A percentile compares a stretch with the other conserved stretches of the same genome.
Evolutionary conservation across 176 grass and related monocot species (phyloP).

Genomic region (Alloteropsis semialata): DNA sequence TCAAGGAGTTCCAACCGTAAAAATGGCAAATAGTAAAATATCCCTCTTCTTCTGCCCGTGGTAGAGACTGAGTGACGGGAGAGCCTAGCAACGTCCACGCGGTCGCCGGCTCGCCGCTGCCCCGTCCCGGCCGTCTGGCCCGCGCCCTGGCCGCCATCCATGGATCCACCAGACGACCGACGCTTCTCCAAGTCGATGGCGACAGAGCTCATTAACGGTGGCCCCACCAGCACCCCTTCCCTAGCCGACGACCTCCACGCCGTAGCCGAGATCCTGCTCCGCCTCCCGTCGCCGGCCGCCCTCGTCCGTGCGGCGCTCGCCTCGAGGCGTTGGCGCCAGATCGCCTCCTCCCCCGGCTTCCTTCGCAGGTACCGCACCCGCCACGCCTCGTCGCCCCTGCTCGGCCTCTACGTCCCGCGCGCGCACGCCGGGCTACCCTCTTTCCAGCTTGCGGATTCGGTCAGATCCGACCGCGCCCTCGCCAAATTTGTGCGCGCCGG

Average conservation of each 20-base stretch:
- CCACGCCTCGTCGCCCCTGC: conserved; percentile 3
- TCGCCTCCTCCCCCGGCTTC: not conserved
- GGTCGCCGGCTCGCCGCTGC: too few relatives aligned
- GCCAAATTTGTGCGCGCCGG: conserved; percentile 3
- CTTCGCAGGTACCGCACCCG: conserved; percentile 12
- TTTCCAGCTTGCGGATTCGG: conserved; percentile 9
- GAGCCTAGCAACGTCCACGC: conserved; percentile 24
- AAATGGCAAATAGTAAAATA: too few relatives aligned
- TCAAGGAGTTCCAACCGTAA: too few relatives aligned
- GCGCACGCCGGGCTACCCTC: not conserved
- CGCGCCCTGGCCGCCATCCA: not conserved
- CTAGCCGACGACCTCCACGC: not conserved
- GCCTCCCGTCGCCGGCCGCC: conserved; percentile 7
- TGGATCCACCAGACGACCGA: not conserved
- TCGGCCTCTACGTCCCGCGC: not conserved
- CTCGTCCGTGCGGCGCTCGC: not conserved
- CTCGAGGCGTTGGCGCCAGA: not conserved
- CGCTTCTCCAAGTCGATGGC: not conserved
- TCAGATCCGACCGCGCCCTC: conserved; percentile 25
- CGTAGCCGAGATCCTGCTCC: conserved; percentile 15
- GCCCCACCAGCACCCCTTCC: not conserved
- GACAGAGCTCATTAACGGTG: not conserved
- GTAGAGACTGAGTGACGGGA: conserved; percentile 40
- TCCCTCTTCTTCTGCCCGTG: too few relatives aligned
- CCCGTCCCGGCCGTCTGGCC: not conserved